phyloP scores from a whole-genome alignment of 306 rosid genomes.

The Hylodesmum podocarpum region DNA sequence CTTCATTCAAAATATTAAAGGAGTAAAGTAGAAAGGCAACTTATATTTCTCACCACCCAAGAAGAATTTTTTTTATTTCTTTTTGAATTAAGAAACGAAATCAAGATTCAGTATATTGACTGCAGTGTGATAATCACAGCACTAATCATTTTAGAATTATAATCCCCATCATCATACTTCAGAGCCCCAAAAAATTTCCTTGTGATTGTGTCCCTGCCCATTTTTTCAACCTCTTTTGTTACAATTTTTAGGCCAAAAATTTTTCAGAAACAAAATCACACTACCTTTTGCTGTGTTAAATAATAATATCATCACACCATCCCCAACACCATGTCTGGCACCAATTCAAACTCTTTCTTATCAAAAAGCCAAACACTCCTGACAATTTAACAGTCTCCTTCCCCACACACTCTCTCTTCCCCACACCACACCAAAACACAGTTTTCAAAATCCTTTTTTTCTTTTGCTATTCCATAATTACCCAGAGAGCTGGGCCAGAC shows the following conservation, averaged over 20 bases:
- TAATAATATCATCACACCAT: constrained; percentile 40
- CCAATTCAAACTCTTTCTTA: constrained; percentile 59
- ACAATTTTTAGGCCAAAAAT: not conserved
- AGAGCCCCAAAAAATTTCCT: constrained; percentile 27
- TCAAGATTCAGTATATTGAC: constrained; percentile 9
- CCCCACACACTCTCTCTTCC: constrained; percentile 33
- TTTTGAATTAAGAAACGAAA: constrained; percentile 37
- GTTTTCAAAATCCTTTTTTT: constrained; percentile 52
- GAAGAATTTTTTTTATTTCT: constrained; percentile 27
- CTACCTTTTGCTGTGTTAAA: constrained; percentile 50
- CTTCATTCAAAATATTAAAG: constrained; percentile 16
- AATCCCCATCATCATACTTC: constrained; percentile 70
- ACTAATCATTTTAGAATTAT: constrained; percentile 91
- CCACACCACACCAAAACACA: constrained; percentile 45
- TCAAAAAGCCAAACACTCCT: constrained; percentile 59
- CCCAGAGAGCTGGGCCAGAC: constrained; percentile 19
- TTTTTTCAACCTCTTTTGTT: constrained; percentile 12
- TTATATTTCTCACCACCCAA: constrained; percentile 49
- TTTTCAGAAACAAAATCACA: constrained; percentile 56
- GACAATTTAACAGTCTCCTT: constrained; percentile 61
- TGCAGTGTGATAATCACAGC: constrained; percentile 51
- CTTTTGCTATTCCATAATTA: constrained; percentile 36
- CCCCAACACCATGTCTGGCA: constrained; percentile 60
- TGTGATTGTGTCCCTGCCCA: constrained; percentile 4
- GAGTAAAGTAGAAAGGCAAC: constrained; percentile 33